Evolutionary conservation across 352 stramenopile species (phyloP).

Genomic region (Phytophthora agathidicida): DNA sequence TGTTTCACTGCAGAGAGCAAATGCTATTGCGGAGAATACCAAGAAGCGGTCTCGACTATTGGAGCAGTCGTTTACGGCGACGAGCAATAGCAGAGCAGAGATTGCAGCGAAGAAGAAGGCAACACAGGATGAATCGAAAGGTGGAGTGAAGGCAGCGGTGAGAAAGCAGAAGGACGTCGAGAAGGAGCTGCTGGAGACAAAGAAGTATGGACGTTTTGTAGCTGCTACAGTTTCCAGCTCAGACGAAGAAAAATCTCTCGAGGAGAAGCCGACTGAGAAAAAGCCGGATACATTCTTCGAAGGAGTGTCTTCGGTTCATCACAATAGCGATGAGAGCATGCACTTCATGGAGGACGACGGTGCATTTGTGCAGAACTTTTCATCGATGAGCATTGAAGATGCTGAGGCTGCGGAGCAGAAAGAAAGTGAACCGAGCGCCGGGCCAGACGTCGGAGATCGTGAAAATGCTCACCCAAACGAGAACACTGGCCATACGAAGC

Average conservation of each 20-base stretch:
- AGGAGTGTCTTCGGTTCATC: constrained; percentile 73
- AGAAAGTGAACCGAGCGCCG: neutral
- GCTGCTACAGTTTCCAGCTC: constrained; percentile 5
- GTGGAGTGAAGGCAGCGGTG: neutral
- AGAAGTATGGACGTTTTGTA: constrained; percentile 50
- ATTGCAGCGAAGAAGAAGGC: constrained; percentile 12
- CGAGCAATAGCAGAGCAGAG: constrained; percentile 15
- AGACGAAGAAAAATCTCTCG: constrained; percentile 9
- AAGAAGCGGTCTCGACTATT: constrained; percentile 42
- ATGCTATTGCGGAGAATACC: constrained; percentile 31
- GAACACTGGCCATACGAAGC: neutral
- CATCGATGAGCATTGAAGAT: constrained; percentile 45
- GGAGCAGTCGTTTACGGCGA: constrained; percentile 23
- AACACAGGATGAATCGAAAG: neutral
- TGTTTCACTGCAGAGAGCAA: constrained; percentile 13
- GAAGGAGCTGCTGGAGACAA: constrained; percentile 41
- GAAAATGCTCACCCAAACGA: constrained; percentile 16
- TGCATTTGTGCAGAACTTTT: constrained; percentile 54
- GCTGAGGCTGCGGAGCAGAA: constrained; percentile 7
- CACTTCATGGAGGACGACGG: constrained; percentile 67
- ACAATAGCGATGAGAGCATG: constrained; percentile 59
- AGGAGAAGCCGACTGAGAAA: neutral
- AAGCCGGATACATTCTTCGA: constrained; percentile 51
- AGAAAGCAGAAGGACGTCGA: constrained; percentile 9
- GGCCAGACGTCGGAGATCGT: neutral